Percentiles rank a stretch among this genome's conserved stretches.
Evolutionary conservation across 345 rosid species (phyloP).

Genomic region (Brassica incana): DNA sequence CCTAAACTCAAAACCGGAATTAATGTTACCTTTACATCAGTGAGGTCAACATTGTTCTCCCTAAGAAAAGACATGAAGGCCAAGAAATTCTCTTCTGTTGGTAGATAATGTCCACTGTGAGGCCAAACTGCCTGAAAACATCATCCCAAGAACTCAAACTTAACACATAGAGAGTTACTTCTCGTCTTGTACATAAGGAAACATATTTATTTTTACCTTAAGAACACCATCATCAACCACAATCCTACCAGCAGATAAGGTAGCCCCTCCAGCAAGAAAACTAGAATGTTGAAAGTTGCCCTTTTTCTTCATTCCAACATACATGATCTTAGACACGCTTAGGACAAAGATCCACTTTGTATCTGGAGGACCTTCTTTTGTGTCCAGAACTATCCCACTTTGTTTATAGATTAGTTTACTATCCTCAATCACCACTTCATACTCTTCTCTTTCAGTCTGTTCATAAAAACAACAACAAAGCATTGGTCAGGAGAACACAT

Average conservation of each 20-base stretch:
- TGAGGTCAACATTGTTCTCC: conserved; percentile 70
- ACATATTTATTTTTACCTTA: conserved; percentile 46
- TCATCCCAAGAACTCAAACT: conserved; percentile 28
- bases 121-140: conserved; percentile 81
- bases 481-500: background rate
- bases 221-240: conserved; percentile 62
- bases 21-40: conserved; percentile 45
- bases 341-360: conserved; percentile 92
- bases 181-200: conserved; percentile 1
- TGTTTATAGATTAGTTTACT: conserved; percentile 58
- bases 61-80: conserved; percentile 67
- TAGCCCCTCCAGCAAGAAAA: conserved; percentile 90
- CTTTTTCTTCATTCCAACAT: conserved; percentile 67
- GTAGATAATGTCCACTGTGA: conserved; percentile 96
- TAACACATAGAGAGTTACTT: conserved; percentile 8
- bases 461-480: conserved; percentile 3
- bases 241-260: conserved; percentile 84
- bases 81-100: conserved; percentile 87
- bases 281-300: conserved; percentile 95
- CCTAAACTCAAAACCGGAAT: conserved; percentile 36
- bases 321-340: conserved; percentile 65
- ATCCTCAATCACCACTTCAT: conserved; percentile 57
- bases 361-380: conserved; percentile 57
- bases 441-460: conserved; percentile 68
- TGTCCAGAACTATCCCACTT: conserved; percentile 58